Percentiles rank a stretch among this genome's conserved stretches.
Conservation (phyloP, 768 basidiomycete species). For the Lepiota venenata region DNA sequence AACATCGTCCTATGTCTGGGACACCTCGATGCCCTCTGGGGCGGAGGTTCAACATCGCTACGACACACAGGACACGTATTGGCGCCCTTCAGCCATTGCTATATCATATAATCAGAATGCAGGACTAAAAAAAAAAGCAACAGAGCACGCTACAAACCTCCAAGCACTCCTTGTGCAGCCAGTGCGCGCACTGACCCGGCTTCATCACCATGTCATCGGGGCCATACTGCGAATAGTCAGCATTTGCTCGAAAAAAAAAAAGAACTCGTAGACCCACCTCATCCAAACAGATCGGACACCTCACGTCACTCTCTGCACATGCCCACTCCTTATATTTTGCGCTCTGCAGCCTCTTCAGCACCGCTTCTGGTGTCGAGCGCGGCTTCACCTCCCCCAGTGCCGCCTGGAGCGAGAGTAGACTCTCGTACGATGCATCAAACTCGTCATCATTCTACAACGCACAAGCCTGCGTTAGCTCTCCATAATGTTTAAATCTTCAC, state of each 20-base stretch:
- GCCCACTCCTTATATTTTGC: slow-evolving; percentile 15
- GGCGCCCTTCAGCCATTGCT: slow-evolving; percentile 82
- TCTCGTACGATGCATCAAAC: slow-evolving; percentile 75
- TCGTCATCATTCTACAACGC: slow-evolving; percentile 63
- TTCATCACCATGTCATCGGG: slow-evolving; percentile 61
- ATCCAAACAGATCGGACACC: slow-evolving; percentile 84
- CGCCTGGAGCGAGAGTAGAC: slow-evolving; percentile 52
- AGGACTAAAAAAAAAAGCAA: background rate
- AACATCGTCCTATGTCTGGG: background rate
- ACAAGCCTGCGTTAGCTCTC: background rate
- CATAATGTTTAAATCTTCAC: background rate
- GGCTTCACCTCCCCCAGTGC: slow-evolving; percentile 69
- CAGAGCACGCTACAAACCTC: slow-evolving; percentile 42
- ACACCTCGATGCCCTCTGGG: background rate
- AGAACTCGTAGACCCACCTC: slow-evolving; percentile 50
- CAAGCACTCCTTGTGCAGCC: slow-evolving; percentile 76
- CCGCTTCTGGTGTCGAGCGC: slow-evolving; percentile 56
- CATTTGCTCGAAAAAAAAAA: background rate
- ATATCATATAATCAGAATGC: slow-evolving; percentile 8
- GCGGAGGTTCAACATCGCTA: slow-evolving; percentile 39
- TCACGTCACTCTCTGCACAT: slow-evolving; percentile 38
- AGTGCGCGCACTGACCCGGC: slow-evolving; percentile 70
- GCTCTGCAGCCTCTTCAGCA: slow-evolving; percentile 46
- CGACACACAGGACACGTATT: slow-evolving; percentile 83
- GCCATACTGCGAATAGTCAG: slow-evolving; percentile 47